Conservation (phyloP, 768 basidiomycete genomes). For the Gymnopilus dilepis region DNA sequence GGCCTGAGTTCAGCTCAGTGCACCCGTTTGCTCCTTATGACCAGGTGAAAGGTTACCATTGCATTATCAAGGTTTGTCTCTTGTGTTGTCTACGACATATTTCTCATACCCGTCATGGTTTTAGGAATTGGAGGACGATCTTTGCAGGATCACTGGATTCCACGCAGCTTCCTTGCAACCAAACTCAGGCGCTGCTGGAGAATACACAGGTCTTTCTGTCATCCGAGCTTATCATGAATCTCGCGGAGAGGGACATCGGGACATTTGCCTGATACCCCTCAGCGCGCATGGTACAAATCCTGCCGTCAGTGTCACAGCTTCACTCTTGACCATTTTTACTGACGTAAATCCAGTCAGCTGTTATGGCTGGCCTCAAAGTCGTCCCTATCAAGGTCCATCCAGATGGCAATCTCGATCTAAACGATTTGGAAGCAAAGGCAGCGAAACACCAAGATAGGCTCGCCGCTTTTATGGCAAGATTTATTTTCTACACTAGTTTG, state of each 20-base stretch:
- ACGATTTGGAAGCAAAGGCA: constrained; percentile 85
- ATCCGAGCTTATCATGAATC: constrained; percentile 95
- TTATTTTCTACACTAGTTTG: background rate
- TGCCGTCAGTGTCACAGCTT: constrained; percentile 61
- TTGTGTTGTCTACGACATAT: background rate
- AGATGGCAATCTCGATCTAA: constrained; percentile 90
- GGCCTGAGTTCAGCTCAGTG: constrained; percentile 88
- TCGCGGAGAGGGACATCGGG: constrained; percentile 80
- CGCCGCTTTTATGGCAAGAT: constrained; percentile 90
- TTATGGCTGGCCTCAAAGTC: constrained; percentile 97
- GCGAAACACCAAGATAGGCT: constrained; percentile 90
- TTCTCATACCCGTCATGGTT: background rate
- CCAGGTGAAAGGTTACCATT: constrained; percentile 87
- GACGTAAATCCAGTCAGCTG: constrained; percentile 71
- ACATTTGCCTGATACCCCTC: constrained; percentile 92
- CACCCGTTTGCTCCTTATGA: constrained; percentile 93
- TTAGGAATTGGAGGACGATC: constrained; percentile 88
- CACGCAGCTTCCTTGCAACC: constrained; percentile 96
- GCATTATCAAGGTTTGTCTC: constrained; percentile 70
- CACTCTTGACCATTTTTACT: background rate
- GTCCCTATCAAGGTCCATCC: constrained; percentile 89
- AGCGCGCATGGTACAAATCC: constrained; percentile 99
- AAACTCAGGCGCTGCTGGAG: constrained; percentile 97
- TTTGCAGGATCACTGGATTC: constrained; percentile 97
- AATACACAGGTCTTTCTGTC: constrained; percentile 94